These are phyloP conservation scores for Alternaria longipes DNA, from an alignment of 2,329 filamentous ascomycete species.

Conservation along the genomic window DNA sequence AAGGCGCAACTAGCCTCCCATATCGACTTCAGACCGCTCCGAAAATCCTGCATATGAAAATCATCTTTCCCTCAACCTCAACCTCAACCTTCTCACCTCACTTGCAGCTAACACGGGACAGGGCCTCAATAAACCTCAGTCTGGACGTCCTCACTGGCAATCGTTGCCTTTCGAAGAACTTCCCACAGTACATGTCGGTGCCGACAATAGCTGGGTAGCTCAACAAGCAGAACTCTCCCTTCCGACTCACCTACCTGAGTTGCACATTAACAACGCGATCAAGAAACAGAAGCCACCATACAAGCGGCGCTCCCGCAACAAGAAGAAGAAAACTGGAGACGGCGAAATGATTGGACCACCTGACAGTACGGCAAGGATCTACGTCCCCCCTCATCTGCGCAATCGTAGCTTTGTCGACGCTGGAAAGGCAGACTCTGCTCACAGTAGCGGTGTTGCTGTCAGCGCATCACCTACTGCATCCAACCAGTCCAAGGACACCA, in stretches of 20 bases:
- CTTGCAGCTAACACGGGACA: constrained; percentile 17
- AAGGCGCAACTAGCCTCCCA: constrained; percentile 5
- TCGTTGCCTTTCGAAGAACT: background rate
- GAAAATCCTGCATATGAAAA: background rate
- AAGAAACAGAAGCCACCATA: background rate
- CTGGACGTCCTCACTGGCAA: constrained; percentile 11
- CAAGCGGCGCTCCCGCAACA: constrained; percentile 1
- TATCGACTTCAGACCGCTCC: constrained; percentile 1
- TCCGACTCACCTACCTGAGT: background rate
- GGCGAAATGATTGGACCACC: constrained; percentile 14
- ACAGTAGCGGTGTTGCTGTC: background rate
- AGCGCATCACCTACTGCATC: constrained; percentile 15
- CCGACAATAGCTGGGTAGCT: background rate
- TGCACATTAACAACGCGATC: background rate
- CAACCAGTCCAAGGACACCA: constrained; percentile 11
- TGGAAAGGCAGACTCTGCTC: constrained; percentile 12
- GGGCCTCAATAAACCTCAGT: constrained; percentile 11
- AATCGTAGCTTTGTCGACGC: constrained; percentile 13
- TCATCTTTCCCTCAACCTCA: background rate
- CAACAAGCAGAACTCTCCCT: constrained; percentile 14
- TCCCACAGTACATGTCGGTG: background rate
- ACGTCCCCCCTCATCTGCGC: constrained; percentile 40
- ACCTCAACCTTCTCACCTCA: background rate
- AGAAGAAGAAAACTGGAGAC: constrained; percentile 6
- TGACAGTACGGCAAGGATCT: constrained; percentile 16